Evolutionary conservation across 345 rosid species (phyloP), one percentile per base, ranked within the genome.

Genomic region (Melastoma malabathricum): DNA sequence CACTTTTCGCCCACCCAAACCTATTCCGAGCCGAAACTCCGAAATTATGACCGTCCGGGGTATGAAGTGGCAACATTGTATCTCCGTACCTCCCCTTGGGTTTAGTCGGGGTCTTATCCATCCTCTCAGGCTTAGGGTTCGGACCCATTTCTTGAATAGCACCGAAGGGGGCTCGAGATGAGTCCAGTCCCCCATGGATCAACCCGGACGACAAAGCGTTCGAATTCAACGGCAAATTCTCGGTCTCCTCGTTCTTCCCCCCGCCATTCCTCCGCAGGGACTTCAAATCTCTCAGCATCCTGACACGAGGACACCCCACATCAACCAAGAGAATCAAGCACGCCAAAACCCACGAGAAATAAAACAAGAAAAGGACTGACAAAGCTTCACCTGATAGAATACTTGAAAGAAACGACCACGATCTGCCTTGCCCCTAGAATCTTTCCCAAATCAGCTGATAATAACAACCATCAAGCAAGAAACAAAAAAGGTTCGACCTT

Each of bases 1-100:
- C 94, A 48, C 58, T 77, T 18, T 66, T 80, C 1, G 79, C 81
- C 96, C 92, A 90, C 18, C 98, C 94, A 44, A 73, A 80, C 15
- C 90, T 71, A 7, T 59, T 52, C 57, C 75, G 81, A 0, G 78
- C 61, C 19, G 63, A 51, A 25, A 60, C 18, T 4, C 60, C 70
- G 19, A 59, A 60, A 34, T 78, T 77, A 49, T 77, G 60, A 60
- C 70, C 79, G 46, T 92, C 96, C 2, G 96, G 98, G 0, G 96
- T 84, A 1, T 75, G 78, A 48, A 76, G 64, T 56, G 93, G 85
- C 75, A 80, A 63, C 7, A 66, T 19, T 15, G 76, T 68, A 63
- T 79, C 94, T 5, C 68, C 56, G 55, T 55, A 53, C 60, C 57
- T 72, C n/a, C 65, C 20, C 58, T 77, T 77, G 27, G 73, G 75